Percentiles rank a stretch among this genome's conserved stretches.
Evolutionary conservation across 805 yeast species (phyloP).

Genomic region (Vanderwaltozyma yarrowii): DNA sequence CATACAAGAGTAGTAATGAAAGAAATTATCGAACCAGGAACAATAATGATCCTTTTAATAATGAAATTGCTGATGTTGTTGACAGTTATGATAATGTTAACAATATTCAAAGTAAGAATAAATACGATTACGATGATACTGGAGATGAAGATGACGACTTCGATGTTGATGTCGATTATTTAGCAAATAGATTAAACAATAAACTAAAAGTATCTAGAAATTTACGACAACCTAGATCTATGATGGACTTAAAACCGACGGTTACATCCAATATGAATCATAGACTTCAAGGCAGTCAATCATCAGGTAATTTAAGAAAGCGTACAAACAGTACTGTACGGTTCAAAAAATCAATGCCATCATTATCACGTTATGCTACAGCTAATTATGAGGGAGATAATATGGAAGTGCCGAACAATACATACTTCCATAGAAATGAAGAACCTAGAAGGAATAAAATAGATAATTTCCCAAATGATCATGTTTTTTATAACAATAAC

Average conservation of each 20-base stretch:
- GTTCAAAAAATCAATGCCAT: slow-evolving; percentile 24
- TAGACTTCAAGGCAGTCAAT: slow-evolving; percentile 18
- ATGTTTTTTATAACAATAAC: no score
- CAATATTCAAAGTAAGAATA: background rate
- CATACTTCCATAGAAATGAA: no score
- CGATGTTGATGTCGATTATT: background rate
- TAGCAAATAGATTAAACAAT: background rate
- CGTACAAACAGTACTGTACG: slow-evolving; percentile 12
- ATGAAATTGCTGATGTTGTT: background rate
- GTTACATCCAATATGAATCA: no score
- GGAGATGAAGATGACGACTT: background rate
- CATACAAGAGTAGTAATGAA: background rate
- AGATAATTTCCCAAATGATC: background rate
- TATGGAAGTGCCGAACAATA: no score
- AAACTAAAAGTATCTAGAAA: background rate
- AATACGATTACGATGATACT: background rate
- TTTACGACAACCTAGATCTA: slow-evolving; percentile 25
- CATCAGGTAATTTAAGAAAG: slow-evolving; percentile 18
- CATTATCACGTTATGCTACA: background rate
- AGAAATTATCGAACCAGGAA: no score
- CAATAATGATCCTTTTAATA: no score
- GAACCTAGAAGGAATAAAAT: no score
- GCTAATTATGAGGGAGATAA: no score
- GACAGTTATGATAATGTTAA: background rate
- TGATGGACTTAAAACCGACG: slow-evolving; percentile 21